Percentiles rank a stretch among this genome's conserved stretches.
Conservation (phyloP, 106 monocot genomes). For the Hemerocallis citrina region DNA sequence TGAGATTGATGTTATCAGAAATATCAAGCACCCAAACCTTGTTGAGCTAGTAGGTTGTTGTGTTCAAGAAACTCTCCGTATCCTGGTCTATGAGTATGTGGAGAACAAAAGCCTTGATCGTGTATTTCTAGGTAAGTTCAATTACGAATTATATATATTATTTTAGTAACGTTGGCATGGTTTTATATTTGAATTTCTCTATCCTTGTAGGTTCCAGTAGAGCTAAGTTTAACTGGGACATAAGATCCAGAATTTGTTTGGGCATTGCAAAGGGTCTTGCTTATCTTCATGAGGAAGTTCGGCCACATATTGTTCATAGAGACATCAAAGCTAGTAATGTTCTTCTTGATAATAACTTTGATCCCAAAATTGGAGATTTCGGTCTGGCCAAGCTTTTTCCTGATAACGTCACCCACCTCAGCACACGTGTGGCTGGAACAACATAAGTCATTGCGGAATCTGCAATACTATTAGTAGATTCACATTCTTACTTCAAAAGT, state of each 20-base stretch:
- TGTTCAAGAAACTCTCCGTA: constrained; percentile 20
- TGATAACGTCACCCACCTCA: constrained; percentile 57
- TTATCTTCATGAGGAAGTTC: constrained; percentile 55
- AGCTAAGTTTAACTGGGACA: constrained; percentile 28
- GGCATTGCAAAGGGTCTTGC: constrained; percentile 55
- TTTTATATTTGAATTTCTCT: not conserved
- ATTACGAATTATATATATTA: not conserved
- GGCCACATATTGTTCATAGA: constrained; percentile 57
- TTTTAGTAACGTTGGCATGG: not conserved
- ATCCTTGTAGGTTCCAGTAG: constrained; percentile 23
- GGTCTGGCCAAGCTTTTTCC: constrained; percentile 68
- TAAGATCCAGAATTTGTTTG: constrained; percentile 37
- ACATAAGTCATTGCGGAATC: constrained; percentile 20
- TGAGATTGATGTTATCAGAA: constrained; percentile 40
- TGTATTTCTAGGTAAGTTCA: constrained; percentile 18
- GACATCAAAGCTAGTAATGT: constrained; percentile 76
- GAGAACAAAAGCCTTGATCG: constrained; percentile 47
- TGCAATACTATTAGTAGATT: not conserved
- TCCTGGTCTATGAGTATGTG: constrained; percentile 44
- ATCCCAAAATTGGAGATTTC: constrained; percentile 67
- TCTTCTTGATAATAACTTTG: constrained; percentile 40
- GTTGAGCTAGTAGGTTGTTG: constrained; percentile 53
- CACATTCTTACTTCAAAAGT: too few relatives aligned
- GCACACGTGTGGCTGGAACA: constrained; percentile 66
- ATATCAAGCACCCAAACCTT: constrained; percentile 54